A percentile compares a stretch with the other conserved stretches of the same genome.
phyloP scores from a whole-genome alignment of 345 rosid species.

The Jatropha curcas region DNA sequence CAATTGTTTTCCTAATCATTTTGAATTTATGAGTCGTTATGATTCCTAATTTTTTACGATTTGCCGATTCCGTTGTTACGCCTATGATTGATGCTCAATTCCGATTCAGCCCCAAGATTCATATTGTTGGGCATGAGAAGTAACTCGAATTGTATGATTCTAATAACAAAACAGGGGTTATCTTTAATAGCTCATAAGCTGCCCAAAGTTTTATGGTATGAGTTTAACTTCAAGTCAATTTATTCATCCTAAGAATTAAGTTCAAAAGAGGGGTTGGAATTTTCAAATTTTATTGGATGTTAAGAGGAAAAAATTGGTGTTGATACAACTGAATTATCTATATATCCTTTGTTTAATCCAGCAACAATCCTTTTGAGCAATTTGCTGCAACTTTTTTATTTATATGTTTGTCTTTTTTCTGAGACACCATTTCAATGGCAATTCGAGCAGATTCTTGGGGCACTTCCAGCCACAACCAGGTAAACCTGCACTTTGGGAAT shows the following conservation, averaged over 20 bases:
- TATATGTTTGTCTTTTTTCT: constrained; percentile 1
- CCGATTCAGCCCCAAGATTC: no score
- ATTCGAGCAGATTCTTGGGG: constrained; percentile 80
- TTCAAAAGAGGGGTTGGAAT: not conserved
- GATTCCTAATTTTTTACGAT: no score
- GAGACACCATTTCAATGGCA: not conserved
- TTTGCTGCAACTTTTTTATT: constrained; percentile 5
- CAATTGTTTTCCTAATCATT: no score
- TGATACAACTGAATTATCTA: not conserved
- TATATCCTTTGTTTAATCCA: not conserved
- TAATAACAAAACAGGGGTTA: not conserved
- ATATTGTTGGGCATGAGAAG: no score
- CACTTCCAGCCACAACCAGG: constrained; percentile 75
- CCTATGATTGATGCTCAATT: no score
- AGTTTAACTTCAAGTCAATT: not conserved
- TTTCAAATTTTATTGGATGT: not conserved
- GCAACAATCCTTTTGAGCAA: constrained; percentile 5
- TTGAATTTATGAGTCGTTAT: no score
- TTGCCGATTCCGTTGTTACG: no score
- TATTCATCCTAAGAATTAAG: not conserved
- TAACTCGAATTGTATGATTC: no score
- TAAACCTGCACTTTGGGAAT: constrained; percentile 80
- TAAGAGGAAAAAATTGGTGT: not conserved
- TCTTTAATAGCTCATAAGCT: constrained; percentile 12
- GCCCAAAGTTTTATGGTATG: not conserved